Evolutionary conservation across 495 filamentous ascomycete genomes (phyloP), one percentile per base, ranked within the genome.

Genomic region (Neurospora sp.): DNA sequence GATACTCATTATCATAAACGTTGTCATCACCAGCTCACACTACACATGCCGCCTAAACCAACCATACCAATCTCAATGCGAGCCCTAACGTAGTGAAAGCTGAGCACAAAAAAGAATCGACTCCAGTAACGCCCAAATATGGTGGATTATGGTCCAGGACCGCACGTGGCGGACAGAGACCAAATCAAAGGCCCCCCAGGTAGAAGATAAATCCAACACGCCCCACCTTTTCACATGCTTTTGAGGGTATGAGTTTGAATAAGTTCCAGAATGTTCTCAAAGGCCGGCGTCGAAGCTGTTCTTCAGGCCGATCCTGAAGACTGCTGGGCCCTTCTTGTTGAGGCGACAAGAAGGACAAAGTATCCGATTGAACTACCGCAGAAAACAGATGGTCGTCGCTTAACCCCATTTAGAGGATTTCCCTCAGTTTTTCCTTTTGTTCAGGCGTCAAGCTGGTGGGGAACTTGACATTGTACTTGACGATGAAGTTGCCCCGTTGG

Each of bases 381-480:
- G 35, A 14, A 20, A 14, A 38, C 35, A 11, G 10, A 41, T 31
- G 20, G 11, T 11, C 18, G n/a, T 44, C 37, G n/a, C 18, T 31
- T 20, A 12, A 72, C 37, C 27, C 38, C 44, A 39, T 72, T 82
- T 74, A 88, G 74, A 99, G 84, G 71, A 97, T 91, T 74, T 94
- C 90, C 80, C 86, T 92, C 75, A 99, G 82, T 75, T 91, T 82
- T 37, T 86, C 82, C 86, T 97, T 99, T 84, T 98, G 94, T 1
- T 84, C 81, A 2, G 86, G 20, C 18, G 91, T 93, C 82, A 99
- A 82, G 66, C 81, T 90, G 3, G 88, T 89, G 6, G 96, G 96
- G 85, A 97, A 98, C 77, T 90, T 93, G 76, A 98, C 93, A 75
- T 94, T 94, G 70, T 96, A 92, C 14, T 88, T 91, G n/a, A 98